Evolutionary conservation across 2,329 filamentous ascomycete genomes (phyloP).

Genomic region (Acephala macrosclerotiorum): DNA sequence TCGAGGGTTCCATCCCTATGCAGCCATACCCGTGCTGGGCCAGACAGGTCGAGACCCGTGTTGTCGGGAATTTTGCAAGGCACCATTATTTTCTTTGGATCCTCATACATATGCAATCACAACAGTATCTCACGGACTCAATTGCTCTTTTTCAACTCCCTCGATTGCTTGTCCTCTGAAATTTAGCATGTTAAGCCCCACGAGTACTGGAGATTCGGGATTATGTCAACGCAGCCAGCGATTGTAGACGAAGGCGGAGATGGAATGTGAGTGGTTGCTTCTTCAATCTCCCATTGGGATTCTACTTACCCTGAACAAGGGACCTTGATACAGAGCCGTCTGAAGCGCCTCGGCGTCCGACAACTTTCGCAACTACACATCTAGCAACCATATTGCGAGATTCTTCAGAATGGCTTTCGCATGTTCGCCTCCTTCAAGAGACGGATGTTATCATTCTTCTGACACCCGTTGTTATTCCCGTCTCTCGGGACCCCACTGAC

Average conservation of each 20-base stretch:
- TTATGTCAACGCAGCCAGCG: constrained; percentile 29
- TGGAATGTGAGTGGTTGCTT: constrained; percentile 28
- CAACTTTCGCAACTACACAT: background rate
- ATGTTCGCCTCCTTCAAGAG: constrained; percentile 54
- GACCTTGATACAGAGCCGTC: constrained; percentile 23
- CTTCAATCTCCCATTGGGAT: background rate
- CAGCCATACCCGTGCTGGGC: background rate
- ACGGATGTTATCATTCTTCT: constrained; percentile 66
- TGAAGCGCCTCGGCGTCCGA: background rate
- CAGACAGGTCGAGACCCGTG: background rate
- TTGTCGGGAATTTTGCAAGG: background rate
- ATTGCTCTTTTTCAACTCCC: background rate
- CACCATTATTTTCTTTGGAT: constrained; percentile 7
- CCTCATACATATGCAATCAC: constrained; percentile 9
- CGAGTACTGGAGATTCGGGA: background rate
- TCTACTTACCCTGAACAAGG: constrained; percentile 20
- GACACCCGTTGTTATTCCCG: constrained; percentile 62
- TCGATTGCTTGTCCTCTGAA: background rate
- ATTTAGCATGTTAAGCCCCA: background rate
- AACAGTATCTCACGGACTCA: background rate
- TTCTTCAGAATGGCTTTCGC: constrained; percentile 53
- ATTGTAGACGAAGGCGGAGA: constrained; percentile 18
- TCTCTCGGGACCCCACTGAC: constrained; percentile 50
- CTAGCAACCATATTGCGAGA: constrained; percentile 38
- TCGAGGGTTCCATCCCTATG: background rate